Evolutionary conservation across 1,139 yeast species (phyloP).

Genomic region (Debaryomyces subglobosus): DNA sequence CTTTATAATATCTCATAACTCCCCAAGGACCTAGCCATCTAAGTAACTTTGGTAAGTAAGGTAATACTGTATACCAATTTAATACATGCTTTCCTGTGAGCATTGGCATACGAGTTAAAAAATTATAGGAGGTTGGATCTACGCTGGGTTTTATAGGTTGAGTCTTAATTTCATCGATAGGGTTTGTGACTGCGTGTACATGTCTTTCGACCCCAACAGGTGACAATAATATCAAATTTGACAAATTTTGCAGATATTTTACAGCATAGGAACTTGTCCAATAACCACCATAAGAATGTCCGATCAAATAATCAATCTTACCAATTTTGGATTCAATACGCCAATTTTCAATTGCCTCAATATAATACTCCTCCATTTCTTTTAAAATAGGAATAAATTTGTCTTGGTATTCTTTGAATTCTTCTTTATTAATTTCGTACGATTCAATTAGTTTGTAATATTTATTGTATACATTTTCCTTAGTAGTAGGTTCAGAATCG

Average conservation of each 20-base stretch:
- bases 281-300: conserved; percentile 52
- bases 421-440: conserved; percentile 30
- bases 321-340: conserved; percentile 31
- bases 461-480: conserved; percentile 37
- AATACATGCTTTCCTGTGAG: conserved; percentile 31
- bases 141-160: conserved; percentile 33
- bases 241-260: conserved; percentile 57
- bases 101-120: conserved; percentile 51
- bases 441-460: conserved; percentile 47
- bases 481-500: conserved; percentile 33
- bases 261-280: conserved; percentile 49
- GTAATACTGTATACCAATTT: conserved; percentile 45
- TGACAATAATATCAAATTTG: conserved; percentile 70
- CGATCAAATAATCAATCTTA: conserved; percentile 44
- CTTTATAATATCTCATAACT: conserved; percentile 41
- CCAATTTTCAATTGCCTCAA: conserved; percentile 44
- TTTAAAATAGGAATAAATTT: conserved; percentile 47
- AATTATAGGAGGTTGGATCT: conserved; percentile 39
- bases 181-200: conserved; percentile 61
- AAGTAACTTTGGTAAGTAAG: conserved; percentile 48
- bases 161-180: conserved; percentile 19
- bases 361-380: conserved; percentile 42
- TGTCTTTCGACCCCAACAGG: conserved; percentile 91
- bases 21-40: conserved; percentile 57
- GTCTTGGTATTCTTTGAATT: conserved; percentile 32